These are phyloP conservation scores for Fraxinus albicans DNA, from an alignment of 305 asterid species.

Conservation along the genomic window DNA sequence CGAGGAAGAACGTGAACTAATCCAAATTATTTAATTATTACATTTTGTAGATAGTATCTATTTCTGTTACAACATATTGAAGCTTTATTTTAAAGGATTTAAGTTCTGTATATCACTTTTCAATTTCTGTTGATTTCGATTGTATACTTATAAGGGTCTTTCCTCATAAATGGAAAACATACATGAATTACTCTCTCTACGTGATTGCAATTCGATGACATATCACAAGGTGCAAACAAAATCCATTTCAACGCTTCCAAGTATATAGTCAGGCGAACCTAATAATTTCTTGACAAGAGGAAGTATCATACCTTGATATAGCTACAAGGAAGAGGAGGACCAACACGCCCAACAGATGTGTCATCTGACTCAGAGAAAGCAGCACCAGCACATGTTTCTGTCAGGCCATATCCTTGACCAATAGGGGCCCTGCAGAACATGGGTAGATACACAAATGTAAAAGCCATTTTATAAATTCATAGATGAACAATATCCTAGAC, in stretches of 20 bases:
- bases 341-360: conserved; percentile 83
- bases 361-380: conserved; percentile 87
- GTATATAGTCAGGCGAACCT: not conserved
- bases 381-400: conserved; percentile 93
- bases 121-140: not conserved
- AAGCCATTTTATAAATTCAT: not conserved
- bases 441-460: not conserved
- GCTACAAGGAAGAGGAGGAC: conserved; percentile 92
- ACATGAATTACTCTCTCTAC: not conserved
- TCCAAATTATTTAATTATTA: not conserved
- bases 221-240: conserved; percentile 7
- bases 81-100: not conserved
- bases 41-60: not conserved
- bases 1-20: not conserved
- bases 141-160: not conserved
- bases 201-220: not conserved
- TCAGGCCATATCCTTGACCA: conserved; percentile 93
- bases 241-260: not conserved
- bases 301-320: conserved; percentile 68
- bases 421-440: conserved; percentile 70
- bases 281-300: not conserved
- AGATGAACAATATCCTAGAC: conserved; percentile 3
- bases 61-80: not conserved
- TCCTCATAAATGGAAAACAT: not conserved
- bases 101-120: not conserved